These are phyloP conservation scores for Parmelia sp. DNA, from an alignment of 495 filamentous ascomycete species.

Conservation along the genomic window DNA sequence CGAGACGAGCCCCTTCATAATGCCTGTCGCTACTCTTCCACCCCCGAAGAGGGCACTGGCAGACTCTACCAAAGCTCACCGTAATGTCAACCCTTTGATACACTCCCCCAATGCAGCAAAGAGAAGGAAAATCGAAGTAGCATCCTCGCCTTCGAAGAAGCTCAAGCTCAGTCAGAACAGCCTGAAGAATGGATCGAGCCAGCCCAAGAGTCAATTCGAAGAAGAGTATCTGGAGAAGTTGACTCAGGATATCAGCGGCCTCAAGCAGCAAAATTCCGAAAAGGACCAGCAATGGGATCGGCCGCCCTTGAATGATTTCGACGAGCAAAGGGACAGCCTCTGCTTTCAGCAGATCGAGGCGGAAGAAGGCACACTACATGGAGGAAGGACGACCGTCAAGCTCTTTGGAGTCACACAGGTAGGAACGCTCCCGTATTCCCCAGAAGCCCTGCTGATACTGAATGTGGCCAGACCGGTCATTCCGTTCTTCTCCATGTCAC, in stretches of 20 bases:
- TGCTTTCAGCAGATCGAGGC: slow-evolving; percentile 94
- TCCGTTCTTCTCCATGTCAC: slow-evolving; percentile 94
- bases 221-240: slow-evolving; percentile 89
- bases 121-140: slow-evolving; percentile 68
- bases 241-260: slow-evolving; percentile 78
- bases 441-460: slow-evolving; percentile 13
- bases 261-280: slow-evolving; percentile 80
- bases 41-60: slow-evolving; percentile 54
- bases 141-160: slow-evolving; percentile 46
- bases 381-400: slow-evolving; percentile 68
- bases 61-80: slow-evolving; percentile 50
- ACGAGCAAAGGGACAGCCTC: slow-evolving; percentile 63
- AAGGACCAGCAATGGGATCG: slow-evolving; percentile 92
- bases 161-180: slow-evolving; percentile 55
- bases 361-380: slow-evolving; percentile 74
- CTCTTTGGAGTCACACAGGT: slow-evolving; percentile 98
- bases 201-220: slow-evolving; percentile 89
- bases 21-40: slow-evolving; percentile 46
- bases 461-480: slow-evolving; percentile 57
- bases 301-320: slow-evolving; percentile 65
- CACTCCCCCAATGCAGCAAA: slow-evolving; percentile 54
- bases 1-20: slow-evolving; percentile 18
- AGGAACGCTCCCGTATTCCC: slow-evolving; percentile 17
- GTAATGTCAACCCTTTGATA: slow-evolving; percentile 36
- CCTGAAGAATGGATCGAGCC: slow-evolving; percentile 62